These are phyloP conservation scores for Daldinia concentrica DNA, from an alignment of 495 filamentous ascomycete genomes.

Conservation along the genomic window DNA sequence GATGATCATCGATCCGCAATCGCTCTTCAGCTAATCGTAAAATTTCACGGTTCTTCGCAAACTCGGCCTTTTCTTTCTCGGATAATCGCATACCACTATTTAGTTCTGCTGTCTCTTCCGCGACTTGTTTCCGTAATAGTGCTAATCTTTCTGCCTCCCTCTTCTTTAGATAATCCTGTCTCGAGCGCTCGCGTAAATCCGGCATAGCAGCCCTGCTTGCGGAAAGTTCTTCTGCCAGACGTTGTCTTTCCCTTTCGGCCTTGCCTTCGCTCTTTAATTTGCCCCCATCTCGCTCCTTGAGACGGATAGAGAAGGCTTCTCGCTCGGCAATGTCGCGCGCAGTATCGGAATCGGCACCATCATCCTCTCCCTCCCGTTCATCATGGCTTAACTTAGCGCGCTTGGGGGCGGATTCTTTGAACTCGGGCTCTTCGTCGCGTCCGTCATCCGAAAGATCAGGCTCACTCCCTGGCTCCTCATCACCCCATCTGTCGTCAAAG, in stretches of 20 bases:
- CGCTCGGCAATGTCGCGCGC: constrained; percentile 73
- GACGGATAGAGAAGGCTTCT: constrained; percentile 76
- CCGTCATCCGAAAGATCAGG: constrained; percentile 60
- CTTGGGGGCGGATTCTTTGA: constrained; percentile 66
- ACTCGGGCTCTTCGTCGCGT: constrained; percentile 56
- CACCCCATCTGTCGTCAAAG: constrained; percentile 81
- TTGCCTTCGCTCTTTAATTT: constrained; percentile 78
- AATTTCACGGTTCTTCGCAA: constrained; percentile 87
- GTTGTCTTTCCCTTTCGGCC: constrained; percentile 53
- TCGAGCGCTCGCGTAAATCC: constrained; percentile 80
- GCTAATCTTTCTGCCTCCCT: constrained; percentile 85
- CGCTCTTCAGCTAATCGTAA: constrained; percentile 89
- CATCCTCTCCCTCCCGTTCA: constrained; percentile 58
- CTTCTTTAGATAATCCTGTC: constrained; percentile 94
- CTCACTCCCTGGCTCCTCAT: constrained; percentile 68
- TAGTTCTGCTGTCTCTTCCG: constrained; percentile 85
- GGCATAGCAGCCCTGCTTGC: constrained; percentile 63
- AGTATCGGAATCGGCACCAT: constrained; percentile 65
- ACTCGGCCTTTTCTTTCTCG: constrained; percentile 85
- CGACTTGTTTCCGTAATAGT: constrained; percentile 88
- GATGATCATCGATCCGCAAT: constrained; percentile 86
- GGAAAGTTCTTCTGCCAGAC: constrained; percentile 47
- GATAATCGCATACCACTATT: constrained; percentile 78
- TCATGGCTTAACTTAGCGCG: constrained; percentile 59
- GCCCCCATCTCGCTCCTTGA: constrained; percentile 68